Percentiles rank a stretch among this genome's conserved stretches.
Evolutionary conservation across 140 eudicot species (phyloP).

Genomic region (Stevia rebaudiana): DNA sequence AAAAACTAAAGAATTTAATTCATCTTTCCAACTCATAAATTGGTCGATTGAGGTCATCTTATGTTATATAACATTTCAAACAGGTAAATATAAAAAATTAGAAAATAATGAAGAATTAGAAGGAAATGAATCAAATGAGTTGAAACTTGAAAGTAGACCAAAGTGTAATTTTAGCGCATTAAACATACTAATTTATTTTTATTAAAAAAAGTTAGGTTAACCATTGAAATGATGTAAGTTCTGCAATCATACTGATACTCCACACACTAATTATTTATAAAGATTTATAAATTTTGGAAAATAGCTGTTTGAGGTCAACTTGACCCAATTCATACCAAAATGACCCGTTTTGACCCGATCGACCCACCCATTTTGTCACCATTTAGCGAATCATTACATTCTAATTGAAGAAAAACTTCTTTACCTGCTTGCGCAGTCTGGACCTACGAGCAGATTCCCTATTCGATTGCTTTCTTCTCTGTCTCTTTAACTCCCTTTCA

Average conservation of each 20-base stretch:
- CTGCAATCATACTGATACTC: background rate
- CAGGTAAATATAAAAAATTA: too few relatives aligned
- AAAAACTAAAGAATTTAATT: background rate
- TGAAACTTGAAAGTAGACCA: background rate
- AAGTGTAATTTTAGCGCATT: background rate
- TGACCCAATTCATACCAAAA: background rate
- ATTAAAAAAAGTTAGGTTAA: background rate
- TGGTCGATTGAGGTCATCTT: background rate
- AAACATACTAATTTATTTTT: background rate
- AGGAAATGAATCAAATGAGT: background rate
- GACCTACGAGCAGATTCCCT: constrained; percentile 44
- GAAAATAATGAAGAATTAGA: background rate
- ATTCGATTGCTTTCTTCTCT: constrained; percentile 40
- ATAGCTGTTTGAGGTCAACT: too few relatives aligned
- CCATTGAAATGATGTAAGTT: background rate
- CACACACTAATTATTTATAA: background rate
- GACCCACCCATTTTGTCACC: background rate
- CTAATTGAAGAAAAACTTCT: too few relatives aligned
- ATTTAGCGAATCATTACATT: background rate
- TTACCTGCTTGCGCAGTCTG: constrained; percentile 40
- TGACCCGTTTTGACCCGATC: background rate
- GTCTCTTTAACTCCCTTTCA: constrained; percentile 34
- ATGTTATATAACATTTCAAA: too few relatives aligned
- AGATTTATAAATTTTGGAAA: background rate
- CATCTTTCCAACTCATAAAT: background rate